Evolutionary conservation across 2,329 filamentous ascomycete species (phyloP).

Genomic region (Myriangium duriaei): DNA sequence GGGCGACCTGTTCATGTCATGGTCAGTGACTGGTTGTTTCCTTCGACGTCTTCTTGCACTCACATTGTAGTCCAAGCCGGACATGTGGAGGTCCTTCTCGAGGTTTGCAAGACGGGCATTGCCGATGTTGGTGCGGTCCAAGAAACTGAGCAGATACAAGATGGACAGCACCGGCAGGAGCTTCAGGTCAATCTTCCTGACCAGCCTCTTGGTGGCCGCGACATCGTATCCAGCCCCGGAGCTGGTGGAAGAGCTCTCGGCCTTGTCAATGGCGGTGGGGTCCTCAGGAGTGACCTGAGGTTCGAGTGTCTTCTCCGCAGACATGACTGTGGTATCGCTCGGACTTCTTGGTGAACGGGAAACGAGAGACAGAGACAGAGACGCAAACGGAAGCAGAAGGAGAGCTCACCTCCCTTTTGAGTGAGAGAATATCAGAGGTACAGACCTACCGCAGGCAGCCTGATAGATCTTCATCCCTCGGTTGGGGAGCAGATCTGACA

Average conservation of each 20-base stretch:
- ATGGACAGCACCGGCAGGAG: constrained; percentile 41
- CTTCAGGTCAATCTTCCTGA: constrained; percentile 41
- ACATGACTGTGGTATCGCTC: neutral
- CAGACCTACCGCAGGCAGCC: too few relatives aligned
- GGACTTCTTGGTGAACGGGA: neutral
- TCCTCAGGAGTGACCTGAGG: constrained; percentile 1
- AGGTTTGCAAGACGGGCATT: constrained; percentile 56
- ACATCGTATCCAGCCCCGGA: constrained; percentile 10
- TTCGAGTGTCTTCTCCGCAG: constrained; percentile 4
- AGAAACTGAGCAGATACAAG: constrained; percentile 45
- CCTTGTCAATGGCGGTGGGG: constrained; percentile 8
- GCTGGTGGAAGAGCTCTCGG: constrained; percentile 8
- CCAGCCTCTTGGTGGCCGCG: constrained; percentile 18
- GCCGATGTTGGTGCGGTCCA: constrained; percentile 32
- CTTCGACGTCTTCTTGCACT: neutral
- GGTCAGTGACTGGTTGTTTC: neutral
- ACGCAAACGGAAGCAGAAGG: neutral
- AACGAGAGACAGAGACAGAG: neutral
- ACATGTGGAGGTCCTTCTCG: constrained; percentile 47
- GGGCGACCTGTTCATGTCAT: constrained; percentile 33
- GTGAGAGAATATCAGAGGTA: too few relatives aligned
- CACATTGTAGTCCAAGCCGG: constrained; percentile 55
- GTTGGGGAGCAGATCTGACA: too few relatives aligned
- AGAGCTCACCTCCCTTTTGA: too few relatives aligned
- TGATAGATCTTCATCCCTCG: too few relatives aligned